A percentile compares a stretch with the other conserved stretches of the same genome.
Evolutionary conservation across 2,329 filamentous ascomycete genomes (phyloP).

Genomic region (Phoma sp.): DNA sequence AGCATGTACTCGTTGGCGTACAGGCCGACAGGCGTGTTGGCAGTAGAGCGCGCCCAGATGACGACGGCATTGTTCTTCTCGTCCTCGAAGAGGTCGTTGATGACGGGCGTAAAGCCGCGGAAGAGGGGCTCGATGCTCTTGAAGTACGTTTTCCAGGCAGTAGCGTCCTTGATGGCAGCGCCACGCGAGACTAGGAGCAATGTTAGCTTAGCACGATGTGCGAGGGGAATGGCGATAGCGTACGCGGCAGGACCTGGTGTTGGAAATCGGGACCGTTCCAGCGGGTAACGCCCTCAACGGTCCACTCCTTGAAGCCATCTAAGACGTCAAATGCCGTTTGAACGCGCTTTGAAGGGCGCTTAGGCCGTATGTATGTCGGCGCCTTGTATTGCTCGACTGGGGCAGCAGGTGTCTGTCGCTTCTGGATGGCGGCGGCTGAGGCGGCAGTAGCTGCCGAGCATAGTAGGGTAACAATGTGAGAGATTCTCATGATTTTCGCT

Average conservation of each 20-base stretch:
- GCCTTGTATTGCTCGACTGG: background rate
- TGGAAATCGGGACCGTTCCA: background rate
- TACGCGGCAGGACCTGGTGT: background rate
- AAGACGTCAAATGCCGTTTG: background rate
- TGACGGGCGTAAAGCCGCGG: background rate
- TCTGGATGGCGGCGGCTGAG: background rate
- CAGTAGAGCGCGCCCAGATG: background rate
- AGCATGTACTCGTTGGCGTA: slow-evolving; percentile 1
- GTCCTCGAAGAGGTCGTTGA: background rate
- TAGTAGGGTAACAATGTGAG: background rate
- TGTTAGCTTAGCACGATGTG: background rate
- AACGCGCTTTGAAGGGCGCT: background rate
- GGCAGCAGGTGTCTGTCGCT: background rate
- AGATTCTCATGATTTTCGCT: background rate
- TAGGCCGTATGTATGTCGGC: background rate
- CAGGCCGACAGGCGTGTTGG: background rate
- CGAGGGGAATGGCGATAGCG: background rate
- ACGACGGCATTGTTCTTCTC: background rate
- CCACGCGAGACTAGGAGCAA: background rate
- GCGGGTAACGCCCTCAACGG: background rate
- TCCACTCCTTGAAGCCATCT: background rate
- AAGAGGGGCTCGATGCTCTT: background rate
- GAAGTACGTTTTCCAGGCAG: background rate
- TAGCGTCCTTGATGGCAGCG: background rate
- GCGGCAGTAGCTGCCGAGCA: background rate